Evolutionary conservation across 169 alveolate genomes (phyloP).

Genomic region (Eimeria sp.): DNA sequence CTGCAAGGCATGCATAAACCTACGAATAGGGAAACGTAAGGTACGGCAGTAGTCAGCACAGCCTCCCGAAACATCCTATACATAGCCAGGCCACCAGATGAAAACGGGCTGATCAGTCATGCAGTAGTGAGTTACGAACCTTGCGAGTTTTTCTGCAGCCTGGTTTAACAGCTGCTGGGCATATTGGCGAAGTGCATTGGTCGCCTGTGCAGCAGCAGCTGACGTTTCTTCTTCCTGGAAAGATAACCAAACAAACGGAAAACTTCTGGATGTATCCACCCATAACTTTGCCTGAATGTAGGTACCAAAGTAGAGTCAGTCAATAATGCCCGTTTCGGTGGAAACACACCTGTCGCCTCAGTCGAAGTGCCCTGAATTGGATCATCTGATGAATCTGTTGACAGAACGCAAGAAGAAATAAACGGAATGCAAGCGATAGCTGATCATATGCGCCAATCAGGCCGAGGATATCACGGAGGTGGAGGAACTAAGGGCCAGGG

Average conservation of each 20-base stretch:
- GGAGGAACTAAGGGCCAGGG: not conserved
- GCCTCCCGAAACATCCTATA: not conserved
- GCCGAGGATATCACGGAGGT: too few species aligned
- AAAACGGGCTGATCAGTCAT: not conserved
- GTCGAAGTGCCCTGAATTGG: conserved; percentile 53
- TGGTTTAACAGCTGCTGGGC: conserved; percentile 65
- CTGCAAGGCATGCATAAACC: not conserved
- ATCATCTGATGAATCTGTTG: conserved; percentile 55
- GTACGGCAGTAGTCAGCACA: not conserved
- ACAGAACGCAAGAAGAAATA: not conserved
- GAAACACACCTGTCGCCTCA: conserved; percentile 36
- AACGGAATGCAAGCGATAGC: not conserved
- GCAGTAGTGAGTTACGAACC: conserved; percentile 23
- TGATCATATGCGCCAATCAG: too few species aligned
- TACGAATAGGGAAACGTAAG: not conserved
- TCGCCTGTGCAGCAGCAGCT: conserved; percentile 25
- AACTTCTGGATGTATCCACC: not conserved
- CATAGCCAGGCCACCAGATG: not conserved
- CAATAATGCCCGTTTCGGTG: not conserved
- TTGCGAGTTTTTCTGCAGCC: conserved; percentile 62
- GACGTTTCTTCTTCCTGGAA: conserved; percentile 33
- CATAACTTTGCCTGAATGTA: not conserved
- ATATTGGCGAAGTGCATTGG: conserved; percentile 39
- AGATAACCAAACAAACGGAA: not conserved
- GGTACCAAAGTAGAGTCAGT: not conserved